Evolutionary conservation across 345 rosid genomes (phyloP), one percentile per base, ranked within the genome.

Genomic region (Rhodomyrtus tomentosa): DNA sequence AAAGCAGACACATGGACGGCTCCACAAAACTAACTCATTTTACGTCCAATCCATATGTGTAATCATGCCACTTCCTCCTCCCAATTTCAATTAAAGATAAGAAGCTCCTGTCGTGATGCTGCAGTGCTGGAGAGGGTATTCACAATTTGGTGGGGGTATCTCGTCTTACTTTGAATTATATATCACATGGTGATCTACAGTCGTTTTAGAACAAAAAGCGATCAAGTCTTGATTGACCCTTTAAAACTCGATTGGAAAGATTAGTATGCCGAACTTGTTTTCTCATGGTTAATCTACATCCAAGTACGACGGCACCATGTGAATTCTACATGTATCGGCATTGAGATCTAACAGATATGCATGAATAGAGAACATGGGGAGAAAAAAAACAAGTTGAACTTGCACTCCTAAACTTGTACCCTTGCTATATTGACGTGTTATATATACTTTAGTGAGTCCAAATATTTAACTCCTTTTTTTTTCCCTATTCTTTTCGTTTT

Each of bases 1-100:
- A 84, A 90, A 89, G 87, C 53, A 86, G 84, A 90, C 88, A 88
- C 87, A 36, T 86, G 76, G 89, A 84, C 85, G 86, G 89, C 91
- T 82, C 82, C 55, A 85, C 25, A 62, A 32, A 32, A 62, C 49
- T 82, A 81, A 86, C 86, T 87, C 91, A 53, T 86, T 29, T 32
- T 21, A 45, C 24, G 76, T 32, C 76, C 76, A 62, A 62, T 8
- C 76, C 76, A 36, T 24, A 32, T 32, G 76, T 16, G 36, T 21
- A 18, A 24, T 62, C 42, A 32, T 32, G 76, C 42, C 76, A 62
- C 42, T 62, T 32, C 76, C 76, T 59, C 74, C 74, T 18, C 49
- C 49, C 55, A 50, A 8, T 62, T 62, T 62, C 18, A 42, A 32
- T 62, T 32, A 32, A 62, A 32, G 21, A 32, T 62, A 42, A 3